A percentile compares a stretch with the other conserved stretches of the same genome.
phyloP scores from a whole-genome alignment of 1,139 yeast species.

The Lodderomyces jiufengensis region DNA sequence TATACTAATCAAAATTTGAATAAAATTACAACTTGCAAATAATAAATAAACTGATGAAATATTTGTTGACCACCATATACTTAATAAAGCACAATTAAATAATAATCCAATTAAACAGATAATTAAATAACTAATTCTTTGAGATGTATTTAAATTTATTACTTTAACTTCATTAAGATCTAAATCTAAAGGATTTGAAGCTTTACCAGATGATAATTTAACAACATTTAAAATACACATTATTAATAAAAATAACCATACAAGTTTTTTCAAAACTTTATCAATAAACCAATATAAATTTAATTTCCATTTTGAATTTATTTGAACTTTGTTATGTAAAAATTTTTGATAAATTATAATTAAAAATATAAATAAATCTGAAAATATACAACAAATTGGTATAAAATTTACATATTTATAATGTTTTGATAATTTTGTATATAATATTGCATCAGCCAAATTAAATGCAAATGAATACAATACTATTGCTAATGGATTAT shows the following conservation, averaged over 20 bases:
- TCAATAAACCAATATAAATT: slow-evolving; percentile 5
- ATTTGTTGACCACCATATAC: slow-evolving; percentile 15
- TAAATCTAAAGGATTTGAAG: slow-evolving; percentile 14
- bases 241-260: slow-evolving; percentile 13
- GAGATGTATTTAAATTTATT: slow-evolving; percentile 7
- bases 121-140: slow-evolving; percentile 10
- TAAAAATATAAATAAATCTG: slow-evolving; percentile 8
- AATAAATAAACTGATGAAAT: slow-evolving; percentile 13
- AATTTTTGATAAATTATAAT: slow-evolving; percentile 6
- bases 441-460: slow-evolving; percentile 8
- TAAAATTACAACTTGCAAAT: slow-evolving; percentile 14
- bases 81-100: slow-evolving; percentile 14
- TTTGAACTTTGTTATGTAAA: slow-evolving; percentile 1
- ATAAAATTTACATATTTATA: slow-evolving; percentile 3
- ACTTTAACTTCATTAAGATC: neutral
- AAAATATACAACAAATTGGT: slow-evolving; percentile 5
- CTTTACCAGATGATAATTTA: slow-evolving; percentile 12
- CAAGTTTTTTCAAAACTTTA: slow-evolving; percentile 8
- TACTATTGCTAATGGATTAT: slow-evolving; percentile 9
- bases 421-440: slow-evolving; percentile 6
- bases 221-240: slow-evolving; percentile 13
- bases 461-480: slow-evolving; percentile 11
- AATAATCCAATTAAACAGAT: slow-evolving; percentile 12
- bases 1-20: slow-evolving; percentile 16
- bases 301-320: slow-evolving; percentile 4